A percentile compares a stretch with the other conserved stretches of the same genome.
Evolutionary conservation across 148 eudicot species (phyloP).

Genomic region (Polygonum maritimum): DNA sequence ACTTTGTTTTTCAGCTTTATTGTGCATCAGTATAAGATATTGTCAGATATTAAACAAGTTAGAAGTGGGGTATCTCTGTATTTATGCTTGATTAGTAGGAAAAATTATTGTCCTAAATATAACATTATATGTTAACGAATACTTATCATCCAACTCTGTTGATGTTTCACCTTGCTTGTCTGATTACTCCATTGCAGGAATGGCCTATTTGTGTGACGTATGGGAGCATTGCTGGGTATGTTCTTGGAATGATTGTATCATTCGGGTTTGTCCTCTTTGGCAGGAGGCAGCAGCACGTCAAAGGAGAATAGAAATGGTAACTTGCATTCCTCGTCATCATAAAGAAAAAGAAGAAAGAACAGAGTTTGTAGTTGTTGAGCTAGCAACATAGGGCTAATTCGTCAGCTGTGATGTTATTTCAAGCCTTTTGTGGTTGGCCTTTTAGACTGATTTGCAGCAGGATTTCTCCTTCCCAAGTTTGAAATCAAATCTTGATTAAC

Average conservation of each 20-base stretch:
- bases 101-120: background rate
- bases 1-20: background rate
- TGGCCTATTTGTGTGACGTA: slow-evolving; percentile 93
- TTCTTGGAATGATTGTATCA: slow-evolving; percentile 49
- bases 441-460: background rate
- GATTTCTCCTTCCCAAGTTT: background rate
- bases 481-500: background rate
- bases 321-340: too few relatives aligned
- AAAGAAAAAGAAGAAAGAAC: background rate
- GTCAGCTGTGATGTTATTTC: background rate
- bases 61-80: background rate
- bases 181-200: slow-evolving; percentile 39
- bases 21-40: background rate
- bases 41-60: background rate
- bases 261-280: slow-evolving; percentile 26
- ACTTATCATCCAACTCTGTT: background rate
- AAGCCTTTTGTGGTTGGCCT: background rate
- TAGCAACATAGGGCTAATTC: background rate
- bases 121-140: background rate
- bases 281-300: slow-evolving; percentile 26
- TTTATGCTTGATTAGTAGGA: background rate
- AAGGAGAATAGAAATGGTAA: slow-evolving; percentile 35
- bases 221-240: slow-evolving; percentile 75
- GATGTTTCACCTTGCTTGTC: background rate
- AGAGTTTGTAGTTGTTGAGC: background rate